These are phyloP conservation scores for Fusarium poae DNA, from an alignment of 2,329 filamentous ascomycete genomes.

Conservation along the genomic window DNA sequence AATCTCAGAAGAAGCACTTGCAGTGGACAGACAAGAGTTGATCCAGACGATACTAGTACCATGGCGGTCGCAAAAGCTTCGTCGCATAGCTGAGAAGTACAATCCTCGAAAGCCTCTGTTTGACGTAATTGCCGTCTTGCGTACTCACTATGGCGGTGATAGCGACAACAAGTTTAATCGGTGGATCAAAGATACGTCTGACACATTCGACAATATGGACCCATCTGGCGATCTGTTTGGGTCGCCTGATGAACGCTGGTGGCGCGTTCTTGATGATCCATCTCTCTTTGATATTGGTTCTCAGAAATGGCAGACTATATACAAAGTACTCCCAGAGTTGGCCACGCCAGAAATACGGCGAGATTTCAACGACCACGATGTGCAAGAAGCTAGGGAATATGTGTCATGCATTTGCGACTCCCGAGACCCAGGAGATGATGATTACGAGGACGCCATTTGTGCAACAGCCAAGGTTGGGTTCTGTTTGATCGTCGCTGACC, in stretches of 20 bases:
- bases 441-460: neutral
- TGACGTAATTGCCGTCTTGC: neutral
- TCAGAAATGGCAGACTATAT: neutral
- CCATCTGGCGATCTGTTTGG: neutral
- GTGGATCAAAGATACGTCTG: neutral
- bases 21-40: neutral
- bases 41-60: neutral
- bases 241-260: neutral
- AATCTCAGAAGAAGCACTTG: accelerated
- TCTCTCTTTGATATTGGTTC: neutral
- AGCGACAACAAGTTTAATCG: neutral
- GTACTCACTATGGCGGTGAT: neutral
- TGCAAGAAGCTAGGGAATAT: neutral
- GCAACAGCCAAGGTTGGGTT: neutral
- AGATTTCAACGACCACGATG: neutral
- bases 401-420: accelerated
- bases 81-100: neutral
- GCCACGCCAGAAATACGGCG: neutral
- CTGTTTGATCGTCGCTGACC: neutral
- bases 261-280: neutral
- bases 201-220: neutral
- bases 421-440: neutral
- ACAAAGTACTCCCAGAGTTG: neutral
- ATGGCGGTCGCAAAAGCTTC: neutral
- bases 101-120: neutral